phyloP scores from a whole-genome alignment of 768 basidiomycete genomes.

The Russula emetica region DNA sequence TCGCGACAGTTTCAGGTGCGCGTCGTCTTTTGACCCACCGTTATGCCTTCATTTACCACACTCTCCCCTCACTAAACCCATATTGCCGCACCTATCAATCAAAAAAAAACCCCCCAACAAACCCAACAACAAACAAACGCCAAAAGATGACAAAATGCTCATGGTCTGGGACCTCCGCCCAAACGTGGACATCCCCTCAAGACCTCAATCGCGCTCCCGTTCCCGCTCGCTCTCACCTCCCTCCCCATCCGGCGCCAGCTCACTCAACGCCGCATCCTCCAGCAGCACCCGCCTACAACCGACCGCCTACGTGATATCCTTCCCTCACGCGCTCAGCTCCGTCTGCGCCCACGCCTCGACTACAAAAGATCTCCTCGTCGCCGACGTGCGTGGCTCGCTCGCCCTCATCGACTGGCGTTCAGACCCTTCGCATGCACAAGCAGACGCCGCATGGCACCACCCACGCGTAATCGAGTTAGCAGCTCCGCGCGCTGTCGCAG shows the following conservation, averaged over 20 bases:
- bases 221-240: slow-evolving; percentile 28
- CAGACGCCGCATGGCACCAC: slow-evolving; percentile 54
- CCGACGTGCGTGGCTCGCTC: slow-evolving; percentile 68
- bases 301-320: slow-evolving; percentile 70
- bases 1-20: slow-evolving; percentile 76
- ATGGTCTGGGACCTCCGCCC: slow-evolving; percentile 87
- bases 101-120: not conserved
- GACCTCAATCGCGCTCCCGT: slow-evolving; percentile 37
- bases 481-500: slow-evolving; percentile 61
- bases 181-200: slow-evolving; percentile 42
- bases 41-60: slow-evolving; percentile 1
- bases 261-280: slow-evolving; percentile 25
- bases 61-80: slow-evolving; percentile 11
- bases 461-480: slow-evolving; percentile 64
- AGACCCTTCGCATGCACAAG: slow-evolving; percentile 52
- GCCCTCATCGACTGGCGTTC: slow-evolving; percentile 82
- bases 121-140: not conserved
- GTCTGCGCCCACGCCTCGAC: slow-evolving; percentile 67
- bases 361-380: slow-evolving; percentile 74
- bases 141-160: slow-evolving; percentile 71
- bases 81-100: not conserved
- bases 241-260: slow-evolving; percentile 26
- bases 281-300: slow-evolving; percentile 54
- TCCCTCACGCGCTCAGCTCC: slow-evolving; percentile 65
- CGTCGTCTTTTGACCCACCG: not conserved